Percentiles rank a stretch among this genome's conserved stretches.
These are phyloP conservation scores for Solanum chilense DNA, from an alignment of 257 asterid genomes.

Conservation along the genomic window DNA sequence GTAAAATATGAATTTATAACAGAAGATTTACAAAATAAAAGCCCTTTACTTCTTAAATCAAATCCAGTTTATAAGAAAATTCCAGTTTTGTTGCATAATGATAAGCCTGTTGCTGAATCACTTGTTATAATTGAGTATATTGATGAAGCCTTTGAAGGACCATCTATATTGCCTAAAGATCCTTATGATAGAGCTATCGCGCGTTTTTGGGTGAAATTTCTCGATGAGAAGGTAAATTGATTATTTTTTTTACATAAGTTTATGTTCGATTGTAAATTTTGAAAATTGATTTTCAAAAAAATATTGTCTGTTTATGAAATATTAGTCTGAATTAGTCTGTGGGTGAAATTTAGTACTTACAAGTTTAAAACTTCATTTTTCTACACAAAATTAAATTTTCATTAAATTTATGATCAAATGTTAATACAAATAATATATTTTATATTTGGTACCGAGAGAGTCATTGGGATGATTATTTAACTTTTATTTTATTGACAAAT, in stretches of 20 bases:
- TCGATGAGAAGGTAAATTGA: background rate
- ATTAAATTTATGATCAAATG: too few species aligned
- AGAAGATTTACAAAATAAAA: slow-evolving; percentile 3
- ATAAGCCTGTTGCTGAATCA: background rate
- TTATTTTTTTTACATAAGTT: background rate
- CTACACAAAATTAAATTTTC: too few species aligned
- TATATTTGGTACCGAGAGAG: too few species aligned
- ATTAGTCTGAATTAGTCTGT: too few species aligned
- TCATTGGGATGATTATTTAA: too few species aligned
- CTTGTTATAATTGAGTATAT: slow-evolving; percentile 9
- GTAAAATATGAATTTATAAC: background rate
- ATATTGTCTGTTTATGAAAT: too few species aligned
- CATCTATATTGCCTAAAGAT: background rate
- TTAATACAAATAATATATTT: too few species aligned
- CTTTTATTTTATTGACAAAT: too few species aligned
- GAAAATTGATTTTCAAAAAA: too few species aligned
- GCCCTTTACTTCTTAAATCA: slow-evolving; percentile 2
- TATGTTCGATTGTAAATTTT: background rate
- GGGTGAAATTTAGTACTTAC: too few species aligned
- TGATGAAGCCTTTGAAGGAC: background rate
- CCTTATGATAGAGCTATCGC: background rate
- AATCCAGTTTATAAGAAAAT: slow-evolving; percentile 8
- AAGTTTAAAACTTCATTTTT: too few species aligned
- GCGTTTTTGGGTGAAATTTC: background rate
- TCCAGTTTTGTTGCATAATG: slow-evolving; percentile 4